These are phyloP conservation scores for Globisporangium carolinianum DNA, from an alignment of 352 stramenopile species.

Conservation along the genomic window DNA sequence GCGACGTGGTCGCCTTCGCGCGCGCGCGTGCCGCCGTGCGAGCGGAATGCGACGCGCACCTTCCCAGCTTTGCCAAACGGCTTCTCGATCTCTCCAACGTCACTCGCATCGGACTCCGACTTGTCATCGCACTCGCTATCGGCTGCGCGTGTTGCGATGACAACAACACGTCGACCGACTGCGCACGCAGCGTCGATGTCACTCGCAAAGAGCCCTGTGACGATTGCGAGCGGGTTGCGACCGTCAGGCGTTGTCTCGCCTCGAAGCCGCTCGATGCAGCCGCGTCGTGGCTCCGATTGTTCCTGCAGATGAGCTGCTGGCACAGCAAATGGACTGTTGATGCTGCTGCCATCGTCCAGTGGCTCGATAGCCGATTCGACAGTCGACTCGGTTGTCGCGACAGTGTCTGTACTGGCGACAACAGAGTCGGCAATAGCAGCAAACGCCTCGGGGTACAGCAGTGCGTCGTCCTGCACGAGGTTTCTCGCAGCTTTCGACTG, in stretches of 20 bases:
- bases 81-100: slow-evolving; percentile 54
- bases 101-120: not conserved
- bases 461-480: slow-evolving; percentile 32
- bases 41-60: slow-evolving; percentile 45
- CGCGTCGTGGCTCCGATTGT: slow-evolving; percentile 2
- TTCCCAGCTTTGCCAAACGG: slow-evolving; percentile 76
- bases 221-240: slow-evolving; percentile 60
- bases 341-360: not conserved
- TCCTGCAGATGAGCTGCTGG: not conserved
- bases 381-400: too few species aligned
- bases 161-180: slow-evolving; percentile 21
- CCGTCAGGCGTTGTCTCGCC: slow-evolving; percentile 54
- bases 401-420: too few species aligned
- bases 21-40: slow-evolving; percentile 34
- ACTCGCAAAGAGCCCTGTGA: slow-evolving; percentile 43
- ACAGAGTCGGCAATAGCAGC: too few species aligned
- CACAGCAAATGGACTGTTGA: not conserved
- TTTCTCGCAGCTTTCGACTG: slow-evolving; percentile 6
- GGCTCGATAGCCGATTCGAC: too few species aligned
- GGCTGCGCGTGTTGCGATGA: slow-evolving; percentile 1
- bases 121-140: too few species aligned
- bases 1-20: slow-evolving; percentile 42
- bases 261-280: slow-evolving; percentile 58
- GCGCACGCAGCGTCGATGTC: slow-evolving; percentile 34
- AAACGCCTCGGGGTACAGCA: slow-evolving; percentile 48